These are phyloP conservation scores for Penicillium psychrosexuale DNA, from an alignment of 2,329 filamentous ascomycete genomes.

Conservation along the genomic window DNA sequence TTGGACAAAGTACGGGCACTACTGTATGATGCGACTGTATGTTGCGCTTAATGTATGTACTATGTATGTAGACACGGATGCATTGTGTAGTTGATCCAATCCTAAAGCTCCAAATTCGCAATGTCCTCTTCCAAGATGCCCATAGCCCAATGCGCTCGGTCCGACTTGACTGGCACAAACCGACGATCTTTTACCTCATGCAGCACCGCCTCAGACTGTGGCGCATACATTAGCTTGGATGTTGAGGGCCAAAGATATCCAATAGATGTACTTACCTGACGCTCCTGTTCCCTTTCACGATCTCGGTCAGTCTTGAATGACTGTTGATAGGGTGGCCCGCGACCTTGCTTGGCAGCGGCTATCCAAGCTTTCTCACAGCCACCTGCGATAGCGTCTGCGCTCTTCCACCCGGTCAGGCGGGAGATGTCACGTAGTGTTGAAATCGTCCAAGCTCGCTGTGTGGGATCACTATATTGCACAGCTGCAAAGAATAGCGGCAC, in stretches of 20 bases:
- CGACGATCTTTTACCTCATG: constrained; percentile 46
- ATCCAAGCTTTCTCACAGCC: constrained; percentile 85
- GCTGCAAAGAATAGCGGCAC: constrained; percentile 85
- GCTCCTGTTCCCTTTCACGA: constrained; percentile 1
- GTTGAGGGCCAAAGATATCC: neutral
- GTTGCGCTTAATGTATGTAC: constrained; percentile 3
- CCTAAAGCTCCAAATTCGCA: constrained; percentile 57
- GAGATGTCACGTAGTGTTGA: constrained; percentile 70
- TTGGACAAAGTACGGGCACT: neutral
- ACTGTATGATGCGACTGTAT: constrained; percentile 2
- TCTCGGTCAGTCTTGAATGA: constrained; percentile 18
- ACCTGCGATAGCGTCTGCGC: constrained; percentile 72
- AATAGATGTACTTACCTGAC: constrained; percentile 14
- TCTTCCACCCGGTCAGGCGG: constrained; percentile 82
- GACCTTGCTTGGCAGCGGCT: constrained; percentile 67
- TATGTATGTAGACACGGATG: neutral
- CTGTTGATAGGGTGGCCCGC: constrained; percentile 69
- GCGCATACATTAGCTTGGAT: constrained; percentile 22
- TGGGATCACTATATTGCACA: constrained; percentile 69
- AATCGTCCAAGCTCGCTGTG: constrained; percentile 75
- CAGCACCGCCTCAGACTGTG: constrained; percentile 16
- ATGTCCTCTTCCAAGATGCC: constrained; percentile 79
- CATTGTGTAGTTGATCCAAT: constrained; percentile 8
- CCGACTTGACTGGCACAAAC: constrained; percentile 60
- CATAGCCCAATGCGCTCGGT: constrained; percentile 70